Evolutionary conservation across 2,329 filamentous ascomycete genomes (phyloP), one percentile per base, ranked within the genome.

Genomic region (Colletotrichum sp.): DNA sequence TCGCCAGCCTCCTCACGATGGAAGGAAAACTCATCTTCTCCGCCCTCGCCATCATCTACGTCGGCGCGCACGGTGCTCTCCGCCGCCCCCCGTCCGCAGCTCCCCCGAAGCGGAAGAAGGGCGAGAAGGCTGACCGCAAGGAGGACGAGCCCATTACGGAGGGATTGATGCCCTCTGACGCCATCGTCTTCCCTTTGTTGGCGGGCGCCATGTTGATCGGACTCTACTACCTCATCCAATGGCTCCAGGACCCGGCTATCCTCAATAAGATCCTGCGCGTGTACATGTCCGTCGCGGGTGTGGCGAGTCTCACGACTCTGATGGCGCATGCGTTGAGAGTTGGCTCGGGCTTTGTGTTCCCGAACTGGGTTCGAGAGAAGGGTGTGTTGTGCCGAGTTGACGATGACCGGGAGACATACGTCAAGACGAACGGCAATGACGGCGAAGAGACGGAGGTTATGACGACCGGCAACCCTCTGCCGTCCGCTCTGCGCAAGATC

Each of bases 221-320:
- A 7, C 88, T 98, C 15, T 98, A 98, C 86, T 93, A 96, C 80
- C 88, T 98, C 75, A 95, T 98, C 82, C 95, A 98, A 83, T 97
- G 94, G 90, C 91, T 98, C 71, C 89, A 96, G 78, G 95, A 98
- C 80, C 93, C 96, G 1, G 89, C 92, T 13, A 87, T 98, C 27
- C 86, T 98, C 80, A 98, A 96, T 86, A 94, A 93, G 84, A 90
- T 98, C 52, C 87, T 98, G 27, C 93, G 94, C 52, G 92, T 90
- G 81, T 98, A 98, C 87, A 96, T 98, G 85, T 94, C 94, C 5
- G 84, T 91, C 74, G 92, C 96, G 82, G 95, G 95, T 0, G 85
- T 98, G n/a, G 93, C 94, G 77, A 95, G 95, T 76, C 89, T 97
- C 19, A 89, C 92, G 11, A 93, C 92, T 59, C 89, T 98, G 28